Percentiles rank a stretch among this genome's conserved stretches.
These are phyloP conservation scores for Coffea eugenioides DNA, from an alignment of 257 asterid species.

Conservation along the genomic window DNA sequence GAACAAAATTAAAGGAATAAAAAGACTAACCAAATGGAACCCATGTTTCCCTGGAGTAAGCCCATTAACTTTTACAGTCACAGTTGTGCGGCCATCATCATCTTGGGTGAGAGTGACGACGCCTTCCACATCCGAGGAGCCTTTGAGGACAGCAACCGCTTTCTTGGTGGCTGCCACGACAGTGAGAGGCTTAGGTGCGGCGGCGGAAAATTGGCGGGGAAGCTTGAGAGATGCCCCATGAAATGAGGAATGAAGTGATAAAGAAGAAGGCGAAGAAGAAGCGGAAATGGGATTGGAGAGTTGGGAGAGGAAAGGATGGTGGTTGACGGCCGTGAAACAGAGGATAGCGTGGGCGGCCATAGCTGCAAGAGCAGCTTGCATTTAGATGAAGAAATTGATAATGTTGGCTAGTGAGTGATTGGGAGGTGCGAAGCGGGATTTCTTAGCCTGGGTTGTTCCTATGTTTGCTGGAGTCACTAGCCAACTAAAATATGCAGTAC, in stretches of 20 bases:
- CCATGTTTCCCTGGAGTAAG: constrained; percentile 95
- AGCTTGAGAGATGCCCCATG: constrained; percentile 62
- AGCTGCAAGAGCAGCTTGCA: constrained; percentile 55
- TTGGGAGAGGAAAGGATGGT: constrained; percentile 27
- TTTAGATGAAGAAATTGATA: constrained; percentile 20
- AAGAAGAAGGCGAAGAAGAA: constrained; percentile 27
- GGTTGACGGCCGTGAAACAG: constrained; percentile 26
- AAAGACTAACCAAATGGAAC: constrained; percentile 69
- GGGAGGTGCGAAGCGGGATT: constrained; percentile 1
- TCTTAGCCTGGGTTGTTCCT: too few species aligned
- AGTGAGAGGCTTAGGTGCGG: constrained; percentile 54
- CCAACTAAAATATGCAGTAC: too few species aligned
- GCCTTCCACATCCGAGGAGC: constrained; percentile 83
- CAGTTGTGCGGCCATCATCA: constrained; percentile 79
- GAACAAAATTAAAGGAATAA: not conserved
- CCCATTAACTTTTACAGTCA: constrained; percentile 76
- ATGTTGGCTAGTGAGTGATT: not conserved
- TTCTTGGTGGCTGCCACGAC: constrained; percentile 76
- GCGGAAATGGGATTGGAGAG: constrained; percentile 35
- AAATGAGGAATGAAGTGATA: constrained; percentile 49
- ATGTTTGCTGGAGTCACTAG: too few species aligned
- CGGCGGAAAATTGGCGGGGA: constrained; percentile 41
- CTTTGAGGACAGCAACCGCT: constrained; percentile 88
- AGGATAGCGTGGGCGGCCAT: constrained; percentile 75
- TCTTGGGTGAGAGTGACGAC: constrained; percentile 87